Evolutionary conservation across 805 yeast species (phyloP).

Genomic region (Sugiyamaella chiloensis): DNA sequence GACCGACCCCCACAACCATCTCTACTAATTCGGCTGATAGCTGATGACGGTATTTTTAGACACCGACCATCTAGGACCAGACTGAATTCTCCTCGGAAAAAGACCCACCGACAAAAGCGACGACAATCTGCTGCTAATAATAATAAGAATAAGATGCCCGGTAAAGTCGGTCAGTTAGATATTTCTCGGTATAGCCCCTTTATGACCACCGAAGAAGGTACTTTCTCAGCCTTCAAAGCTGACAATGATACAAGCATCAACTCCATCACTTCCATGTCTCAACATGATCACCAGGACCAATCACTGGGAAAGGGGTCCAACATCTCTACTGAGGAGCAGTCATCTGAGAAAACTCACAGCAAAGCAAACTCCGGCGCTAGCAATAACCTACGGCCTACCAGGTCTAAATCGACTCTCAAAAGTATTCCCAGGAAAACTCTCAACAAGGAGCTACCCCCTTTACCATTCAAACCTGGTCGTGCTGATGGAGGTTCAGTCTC

Average conservation of each 20-base stretch:
- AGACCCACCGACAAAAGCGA: no score
- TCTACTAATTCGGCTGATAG: background rate
- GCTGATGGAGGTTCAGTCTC: no score
- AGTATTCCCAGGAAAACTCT: background rate
- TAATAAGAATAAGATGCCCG: no score
- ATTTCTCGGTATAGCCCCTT: slow-evolving; percentile 1
- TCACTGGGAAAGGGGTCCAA: background rate
- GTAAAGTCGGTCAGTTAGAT: slow-evolving; percentile 1
- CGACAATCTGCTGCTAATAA: no score
- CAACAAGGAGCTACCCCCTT: slow-evolving; percentile 5
- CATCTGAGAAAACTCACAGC: no score
- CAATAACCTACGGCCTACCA: background rate
- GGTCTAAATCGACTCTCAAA: background rate
- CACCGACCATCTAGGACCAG: no score
- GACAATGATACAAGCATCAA: background rate
- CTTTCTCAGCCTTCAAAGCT: no score
- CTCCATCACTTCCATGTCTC: background rate
- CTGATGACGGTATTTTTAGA: background rate
- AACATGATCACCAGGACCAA: background rate
- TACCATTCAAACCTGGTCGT: background rate
- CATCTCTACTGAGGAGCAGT: no score
- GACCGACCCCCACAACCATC: background rate
- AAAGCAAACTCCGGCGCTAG: background rate
- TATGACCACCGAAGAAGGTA: background rate
- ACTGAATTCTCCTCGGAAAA: no score